Conservation (phyloP, 2,329 filamentous ascomycete genomes). For the Aspergillus ruber region DNA sequence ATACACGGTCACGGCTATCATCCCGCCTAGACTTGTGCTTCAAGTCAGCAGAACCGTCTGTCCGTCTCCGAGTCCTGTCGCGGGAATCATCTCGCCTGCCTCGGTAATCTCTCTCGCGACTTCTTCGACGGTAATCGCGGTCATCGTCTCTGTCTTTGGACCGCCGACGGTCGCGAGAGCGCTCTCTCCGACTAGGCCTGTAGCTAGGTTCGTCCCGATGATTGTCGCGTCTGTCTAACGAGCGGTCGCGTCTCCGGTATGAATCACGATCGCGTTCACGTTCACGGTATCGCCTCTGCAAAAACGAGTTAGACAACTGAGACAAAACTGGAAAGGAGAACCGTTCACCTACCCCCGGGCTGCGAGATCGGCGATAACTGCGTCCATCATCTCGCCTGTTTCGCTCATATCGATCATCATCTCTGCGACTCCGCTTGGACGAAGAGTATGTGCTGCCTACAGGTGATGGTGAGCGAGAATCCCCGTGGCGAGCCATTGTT, state of each 20-base stretch:
- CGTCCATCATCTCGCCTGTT: conserved; percentile 47
- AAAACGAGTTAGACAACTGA: not conserved
- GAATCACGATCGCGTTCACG: conserved; percentile 52
- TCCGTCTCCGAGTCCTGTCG: conserved; percentile 57
- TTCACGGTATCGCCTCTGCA: conserved; percentile 48
- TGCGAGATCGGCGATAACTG: conserved; percentile 41
- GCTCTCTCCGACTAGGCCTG: conserved; percentile 56
- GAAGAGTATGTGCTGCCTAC: conserved; percentile 75
- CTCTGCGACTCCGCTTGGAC: conserved; percentile 57
- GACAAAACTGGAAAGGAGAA: not conserved
- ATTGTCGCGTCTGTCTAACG: conserved; percentile 46
- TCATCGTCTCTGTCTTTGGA: conserved; percentile 52
- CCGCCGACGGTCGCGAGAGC: conserved; percentile 58
- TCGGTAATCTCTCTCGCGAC: conserved; percentile 64
- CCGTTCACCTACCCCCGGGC: conserved; percentile 39
- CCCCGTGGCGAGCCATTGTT: conserved; percentile 56
- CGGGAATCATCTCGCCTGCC: conserved; percentile 67
- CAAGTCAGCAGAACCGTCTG: conserved; percentile 67
- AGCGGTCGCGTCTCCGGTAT: conserved; percentile 64
- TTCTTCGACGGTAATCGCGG: conserved; percentile 54
- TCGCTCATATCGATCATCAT: conserved; percentile 48
- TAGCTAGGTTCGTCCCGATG: conserved; percentile 57
- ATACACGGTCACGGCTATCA: conserved; percentile 53
- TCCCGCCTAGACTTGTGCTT: conserved; percentile 60
- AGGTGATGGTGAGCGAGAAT: conserved; percentile 83